Conservation (phyloP, 352 stramenopile genomes). For the Phytophthora litchii region DNA sequence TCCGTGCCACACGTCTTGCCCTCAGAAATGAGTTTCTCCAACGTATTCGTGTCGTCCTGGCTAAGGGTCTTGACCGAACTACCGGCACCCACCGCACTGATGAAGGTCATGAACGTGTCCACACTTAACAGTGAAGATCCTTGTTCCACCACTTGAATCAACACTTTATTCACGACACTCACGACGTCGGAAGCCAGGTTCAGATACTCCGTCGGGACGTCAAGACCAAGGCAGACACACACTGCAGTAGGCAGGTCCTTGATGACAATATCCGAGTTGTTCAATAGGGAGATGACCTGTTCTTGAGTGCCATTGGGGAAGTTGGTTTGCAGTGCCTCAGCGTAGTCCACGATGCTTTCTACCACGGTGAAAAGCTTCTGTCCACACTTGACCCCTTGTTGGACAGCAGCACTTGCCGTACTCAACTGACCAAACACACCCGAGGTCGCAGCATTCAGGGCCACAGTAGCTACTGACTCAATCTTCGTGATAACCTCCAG, state of each 20-base stretch:
- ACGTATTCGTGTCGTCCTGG: slow-evolving; percentile 22
- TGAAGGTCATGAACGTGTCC: slow-evolving; percentile 39
- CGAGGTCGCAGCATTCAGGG: slow-evolving; percentile 50
- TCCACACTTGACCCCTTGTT: slow-evolving; percentile 57
- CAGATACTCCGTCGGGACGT: slow-evolving; percentile 31
- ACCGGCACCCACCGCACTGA: slow-evolving; percentile 21
- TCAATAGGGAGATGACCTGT: slow-evolving; percentile 51
- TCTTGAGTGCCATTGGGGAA: slow-evolving; percentile 52
- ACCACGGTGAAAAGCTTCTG: slow-evolving; percentile 50
- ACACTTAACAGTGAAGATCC: slow-evolving; percentile 36
- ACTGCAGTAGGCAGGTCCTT: slow-evolving; percentile 55
- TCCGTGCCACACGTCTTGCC: slow-evolving; percentile 48
- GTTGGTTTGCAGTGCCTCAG: slow-evolving; percentile 33
- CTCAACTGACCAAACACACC: slow-evolving; percentile 61
- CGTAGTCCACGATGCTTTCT: slow-evolving; percentile 46
- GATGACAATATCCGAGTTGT: slow-evolving; percentile 60
- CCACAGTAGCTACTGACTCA: slow-evolving; percentile 48
- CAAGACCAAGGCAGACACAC: slow-evolving; percentile 51
- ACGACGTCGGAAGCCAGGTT: slow-evolving; percentile 42
- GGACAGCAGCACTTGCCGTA: slow-evolving; percentile 42
- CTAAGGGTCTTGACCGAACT: slow-evolving; percentile 28
- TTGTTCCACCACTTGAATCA: slow-evolving; percentile 42
- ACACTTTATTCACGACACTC: slow-evolving; percentile 38
- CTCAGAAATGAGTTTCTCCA: slow-evolving; percentile 40
- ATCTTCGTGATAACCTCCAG: slow-evolving; percentile 54